Percentiles rank a stretch among this genome's conserved stretches.
Conservation (phyloP, 1,284 basidiomycete genomes). For the Moesziomyces parantarcticus region DNA sequence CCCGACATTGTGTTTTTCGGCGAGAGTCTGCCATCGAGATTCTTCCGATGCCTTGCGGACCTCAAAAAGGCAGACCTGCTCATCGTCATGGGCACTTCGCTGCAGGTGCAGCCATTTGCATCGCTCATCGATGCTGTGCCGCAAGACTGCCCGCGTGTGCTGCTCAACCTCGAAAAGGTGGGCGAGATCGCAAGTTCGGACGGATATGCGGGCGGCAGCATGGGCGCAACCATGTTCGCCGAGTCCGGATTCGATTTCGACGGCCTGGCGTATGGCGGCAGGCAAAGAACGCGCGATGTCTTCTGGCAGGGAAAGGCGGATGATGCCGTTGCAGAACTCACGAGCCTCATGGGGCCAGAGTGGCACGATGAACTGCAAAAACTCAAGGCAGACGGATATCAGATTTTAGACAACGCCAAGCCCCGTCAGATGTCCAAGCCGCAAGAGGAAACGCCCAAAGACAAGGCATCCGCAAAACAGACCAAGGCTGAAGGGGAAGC, state of each 20-base stretch:
- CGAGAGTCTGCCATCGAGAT: conserved; percentile 60
- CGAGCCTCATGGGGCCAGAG: conserved; percentile 41
- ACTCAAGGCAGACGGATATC: conserved; percentile 28
- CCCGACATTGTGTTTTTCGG: conserved; percentile 68
- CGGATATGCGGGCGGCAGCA: conserved; percentile 68
- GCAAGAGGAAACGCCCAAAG: too few species aligned
- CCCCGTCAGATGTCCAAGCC: too few species aligned
- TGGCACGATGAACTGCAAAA: conserved; percentile 48
- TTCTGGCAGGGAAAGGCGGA: conserved; percentile 61
- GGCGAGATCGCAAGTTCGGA: conserved; percentile 69
- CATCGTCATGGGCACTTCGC: conserved; percentile 90
- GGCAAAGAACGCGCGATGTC: conserved; percentile 50
- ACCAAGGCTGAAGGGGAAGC: background rate
- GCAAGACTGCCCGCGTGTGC: conserved; percentile 69
- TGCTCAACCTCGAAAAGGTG: conserved; percentile 73
- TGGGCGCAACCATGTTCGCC: conserved; percentile 33
- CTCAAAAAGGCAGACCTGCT: conserved; percentile 79
- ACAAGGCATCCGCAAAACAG: too few species aligned
- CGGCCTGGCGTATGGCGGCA: conserved; percentile 43
- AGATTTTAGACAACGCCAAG: conserved; percentile 12
- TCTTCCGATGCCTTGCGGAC: conserved; percentile 66
- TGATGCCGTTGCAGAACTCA: conserved; percentile 47
- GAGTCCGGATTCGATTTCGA: conserved; percentile 65
- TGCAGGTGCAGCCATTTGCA: conserved; percentile 75
- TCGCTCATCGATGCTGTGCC: conserved; percentile 70